Base-by-base conservation (phyloP, 2,329 filamentous ascomycete species). In the Curvularia lunata region DNA sequence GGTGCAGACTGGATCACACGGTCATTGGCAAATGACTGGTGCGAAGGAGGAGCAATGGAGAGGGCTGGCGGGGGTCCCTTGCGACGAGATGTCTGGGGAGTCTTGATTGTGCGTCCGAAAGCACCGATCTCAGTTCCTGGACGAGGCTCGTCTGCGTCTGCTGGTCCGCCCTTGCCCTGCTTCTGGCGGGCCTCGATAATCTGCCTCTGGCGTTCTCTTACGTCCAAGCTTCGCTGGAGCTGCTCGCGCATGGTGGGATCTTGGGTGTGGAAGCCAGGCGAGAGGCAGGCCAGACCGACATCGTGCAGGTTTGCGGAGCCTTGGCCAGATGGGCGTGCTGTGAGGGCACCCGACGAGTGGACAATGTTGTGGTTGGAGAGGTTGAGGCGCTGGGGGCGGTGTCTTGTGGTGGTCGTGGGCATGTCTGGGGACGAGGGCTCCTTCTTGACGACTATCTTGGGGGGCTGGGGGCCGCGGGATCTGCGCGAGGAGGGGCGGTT, bases 231-330 rank as follows among this genome's bases (percentile, higher is more conserved):
- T 67, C 94, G 88, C 78, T 98, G 92, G 52, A 99, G 82, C 77
- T 98, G 93, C 78, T 97, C 92, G 73, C 95, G 89, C 92, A 97
- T 96, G 19, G 90, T 86, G n/a, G 95, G 94, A 77, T 99, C 92
- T 69, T 98, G 91, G 16, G 95, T 98, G 65, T 96, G 88, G 72
- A 99, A 98, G 52, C 95, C 95, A 0, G 95, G 95, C 2, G 95
- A 98, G 54, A 99, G 83, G 72, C 95, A 99, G 41, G 94, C 94
- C 55, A 98, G 84, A 56, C 95, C 95, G 25, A 98, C 91, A 77
- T 97, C 92, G 70, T 96, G 92, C 72, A 98, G 94, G 41, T 85
- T 91, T 45, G 84, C 84, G 57, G 80, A 84, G 60, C 96, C 91
- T 66, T 91, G 86, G 19, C 83, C 85, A 1, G 89, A 86, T 27